A percentile compares a stretch with the other conserved stretches of the same genome.
phyloP scores from a whole-genome alignment of 805 yeast species.

The Nakazawaea siamensis region DNA sequence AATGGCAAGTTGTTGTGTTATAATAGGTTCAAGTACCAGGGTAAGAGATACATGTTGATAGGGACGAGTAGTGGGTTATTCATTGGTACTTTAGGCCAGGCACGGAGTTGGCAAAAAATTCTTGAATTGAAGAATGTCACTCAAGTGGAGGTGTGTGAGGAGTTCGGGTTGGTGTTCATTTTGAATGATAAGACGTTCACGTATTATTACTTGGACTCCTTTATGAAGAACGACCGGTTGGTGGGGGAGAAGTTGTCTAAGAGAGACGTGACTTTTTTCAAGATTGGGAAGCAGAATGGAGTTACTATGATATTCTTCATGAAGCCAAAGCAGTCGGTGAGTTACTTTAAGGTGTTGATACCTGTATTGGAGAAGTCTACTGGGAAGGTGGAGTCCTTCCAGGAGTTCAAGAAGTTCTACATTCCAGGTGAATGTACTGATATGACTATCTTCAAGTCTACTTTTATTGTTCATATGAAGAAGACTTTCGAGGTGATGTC shows the following conservation, averaged over 20 bases:
- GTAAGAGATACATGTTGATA: constrained; percentile 37
- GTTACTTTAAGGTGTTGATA: constrained; percentile 48
- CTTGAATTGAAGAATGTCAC: constrained; percentile 42
- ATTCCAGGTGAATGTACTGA: constrained; percentile 51
- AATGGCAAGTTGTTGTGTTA: constrained; percentile 34
- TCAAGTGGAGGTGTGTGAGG: constrained; percentile 53
- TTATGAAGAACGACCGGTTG: constrained; percentile 45
- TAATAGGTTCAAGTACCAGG: constrained; percentile 35
- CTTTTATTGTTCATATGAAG: constrained; percentile 58
- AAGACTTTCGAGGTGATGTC: constrained; percentile 62
- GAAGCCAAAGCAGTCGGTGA: constrained; percentile 39
- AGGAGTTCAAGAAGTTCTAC: constrained; percentile 37
- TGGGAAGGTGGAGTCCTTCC: constrained; percentile 32
- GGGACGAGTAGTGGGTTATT: constrained; percentile 64
- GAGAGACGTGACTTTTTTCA: constrained; percentile 53
- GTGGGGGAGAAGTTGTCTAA: constrained; percentile 42
- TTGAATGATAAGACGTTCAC: constrained; percentile 51
- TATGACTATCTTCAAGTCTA: constrained; percentile 53
- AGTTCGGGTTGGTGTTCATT: constrained; percentile 46
- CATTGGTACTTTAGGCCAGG: constrained; percentile 33
- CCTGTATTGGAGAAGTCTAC: constrained; percentile 24
- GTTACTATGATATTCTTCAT: constrained; percentile 49
- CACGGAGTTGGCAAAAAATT: constrained; percentile 50
- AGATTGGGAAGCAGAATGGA: constrained; percentile 61
- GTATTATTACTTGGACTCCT: constrained; percentile 54